Percentiles rank a stretch among this genome's conserved stretches.
Evolutionary conservation across 768 basidiomycete genomes (phyloP).

Genomic region (Collybiopsis confluens): DNA sequence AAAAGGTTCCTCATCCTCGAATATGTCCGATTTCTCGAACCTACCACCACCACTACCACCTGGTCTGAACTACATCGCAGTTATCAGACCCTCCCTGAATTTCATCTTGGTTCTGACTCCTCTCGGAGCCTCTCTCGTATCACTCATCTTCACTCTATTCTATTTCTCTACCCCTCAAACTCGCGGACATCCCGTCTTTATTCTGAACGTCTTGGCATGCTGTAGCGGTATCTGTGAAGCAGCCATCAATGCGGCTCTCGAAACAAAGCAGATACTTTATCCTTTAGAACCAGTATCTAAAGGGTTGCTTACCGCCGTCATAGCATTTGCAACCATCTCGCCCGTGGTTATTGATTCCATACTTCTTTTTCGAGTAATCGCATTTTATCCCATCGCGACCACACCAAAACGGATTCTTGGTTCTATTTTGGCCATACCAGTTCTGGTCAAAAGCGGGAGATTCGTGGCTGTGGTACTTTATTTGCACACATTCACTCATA

Average conservation of each 20-base stretch:
- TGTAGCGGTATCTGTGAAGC: slow-evolving; percentile 12
- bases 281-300: slow-evolving; percentile 16
- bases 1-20: too few species aligned
- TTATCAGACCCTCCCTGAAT: slow-evolving; percentile 17
- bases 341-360: slow-evolving; percentile 34
- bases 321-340: slow-evolving; percentile 20
- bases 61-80: slow-evolving; percentile 14
- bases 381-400: slow-evolving; percentile 26
- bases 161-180: slow-evolving; percentile 20
- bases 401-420: slow-evolving; percentile 13
- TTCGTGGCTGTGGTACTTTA: slow-evolving; percentile 15
- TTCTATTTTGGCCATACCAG: slow-evolving; percentile 22
- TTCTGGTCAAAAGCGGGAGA: slow-evolving; percentile 26
- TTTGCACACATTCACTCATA: slow-evolving; percentile 8
- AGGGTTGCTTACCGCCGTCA: slow-evolving; percentile 16
- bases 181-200: slow-evolving; percentile 18
- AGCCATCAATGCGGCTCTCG: not conserved
- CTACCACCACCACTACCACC: slow-evolving; percentile 10
- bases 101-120: slow-evolving; percentile 25
- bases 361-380: slow-evolving; percentile 31
- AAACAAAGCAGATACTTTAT: slow-evolving; percentile 9
- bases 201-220: slow-evolving; percentile 20
- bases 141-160: slow-evolving; percentile 16
- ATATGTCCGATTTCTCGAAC: not conserved
- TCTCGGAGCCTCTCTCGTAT: slow-evolving; percentile 22